Conservation (phyloP, 2,329 filamentous ascomycete genomes). For the Fusarium clavum region DNA sequence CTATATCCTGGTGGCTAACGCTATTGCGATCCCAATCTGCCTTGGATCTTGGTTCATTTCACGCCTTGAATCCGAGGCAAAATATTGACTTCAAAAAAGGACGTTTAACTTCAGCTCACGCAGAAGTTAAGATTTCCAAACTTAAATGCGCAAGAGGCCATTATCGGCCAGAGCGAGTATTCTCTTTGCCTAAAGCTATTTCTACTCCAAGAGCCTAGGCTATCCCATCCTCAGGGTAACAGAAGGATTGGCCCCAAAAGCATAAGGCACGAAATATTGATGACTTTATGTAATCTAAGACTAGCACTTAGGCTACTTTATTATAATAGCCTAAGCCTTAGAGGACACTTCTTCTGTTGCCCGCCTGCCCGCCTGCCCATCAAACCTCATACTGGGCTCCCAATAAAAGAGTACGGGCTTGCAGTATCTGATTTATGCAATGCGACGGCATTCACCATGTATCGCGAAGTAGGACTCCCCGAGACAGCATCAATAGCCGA, state of each 20-base stretch:
- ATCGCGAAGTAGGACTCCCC: accelerated
- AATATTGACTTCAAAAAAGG: neutral
- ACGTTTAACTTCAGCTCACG: neutral
- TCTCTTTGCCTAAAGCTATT: neutral
- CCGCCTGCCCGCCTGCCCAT: too few relatives aligned
- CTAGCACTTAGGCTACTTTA: too few relatives aligned
- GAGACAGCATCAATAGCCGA: accelerated
- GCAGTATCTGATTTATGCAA: accelerated
- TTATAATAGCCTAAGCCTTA: too few relatives aligned
- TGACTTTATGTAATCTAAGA: too few relatives aligned
- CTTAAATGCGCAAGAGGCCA: neutral
- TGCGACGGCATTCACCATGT: neutral
- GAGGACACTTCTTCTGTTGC: too few relatives aligned
- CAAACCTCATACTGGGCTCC: accelerated
- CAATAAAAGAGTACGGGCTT: accelerated
- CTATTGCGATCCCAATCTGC: neutral
- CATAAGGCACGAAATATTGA: too few relatives aligned
- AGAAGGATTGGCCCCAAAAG: too few relatives aligned
- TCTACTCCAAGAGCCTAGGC: neutral
- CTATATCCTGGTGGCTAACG: neutral
- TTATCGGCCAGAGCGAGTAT: neutral
- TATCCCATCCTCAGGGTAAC: neutral
- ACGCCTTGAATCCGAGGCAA: neutral
- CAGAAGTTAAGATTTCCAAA: neutral
- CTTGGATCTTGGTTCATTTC: neutral